Base-by-base conservation (phyloP, 2,329 filamentous ascomycete species). In the Monosporascus sp. region DNA sequence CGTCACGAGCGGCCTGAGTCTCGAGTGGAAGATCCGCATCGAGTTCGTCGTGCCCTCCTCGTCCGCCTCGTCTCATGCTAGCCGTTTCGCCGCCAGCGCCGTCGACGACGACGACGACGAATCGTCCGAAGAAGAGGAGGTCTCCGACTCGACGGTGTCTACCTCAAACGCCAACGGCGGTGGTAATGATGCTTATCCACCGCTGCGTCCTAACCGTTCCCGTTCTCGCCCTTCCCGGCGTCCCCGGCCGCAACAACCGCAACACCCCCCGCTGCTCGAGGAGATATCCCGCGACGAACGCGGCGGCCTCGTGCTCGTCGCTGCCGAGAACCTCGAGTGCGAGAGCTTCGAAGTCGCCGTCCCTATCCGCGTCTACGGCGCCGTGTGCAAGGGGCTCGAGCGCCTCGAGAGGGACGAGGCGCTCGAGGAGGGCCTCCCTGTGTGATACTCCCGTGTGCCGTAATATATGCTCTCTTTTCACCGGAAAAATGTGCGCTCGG, bases 341-440 rank as follows among this genome's bases (percentile, higher is more conserved):
- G 91, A 96, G 74, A 95, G 89, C 63, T 96, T 96, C 71, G 91
- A 96, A 70, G 88, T 96, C 46, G 84, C 85, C 36, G 90, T 96
- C 46, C 91, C 91, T 26, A 74, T 97, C 59, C 83, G 85, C 49
- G 88, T 97, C 9, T 96, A 95, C 65, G 84, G 84, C 41, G 81
- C 82, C 19, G 76, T 82, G 37, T 79, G 80, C 54, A 80, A 74
- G 50, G 81, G 81, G 7, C 66, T 84, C 54, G 82, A 84, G 66
- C 74, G 74, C 56, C 64, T 82, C 51, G 81, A 83, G 64, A 70
- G 79, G 52, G 81, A 83, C 46, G 78, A 82, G 63, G 78, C 74
- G 36, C 68, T 73, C 26, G 78, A 79, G 48, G 76, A 79, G 57
- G 66, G 68, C 3, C 60, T 68, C 20, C 49, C 24, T 31, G 52